Evolutionary conservation across 257 asterid species (phyloP).

Genomic region (Petunia secreta): DNA sequence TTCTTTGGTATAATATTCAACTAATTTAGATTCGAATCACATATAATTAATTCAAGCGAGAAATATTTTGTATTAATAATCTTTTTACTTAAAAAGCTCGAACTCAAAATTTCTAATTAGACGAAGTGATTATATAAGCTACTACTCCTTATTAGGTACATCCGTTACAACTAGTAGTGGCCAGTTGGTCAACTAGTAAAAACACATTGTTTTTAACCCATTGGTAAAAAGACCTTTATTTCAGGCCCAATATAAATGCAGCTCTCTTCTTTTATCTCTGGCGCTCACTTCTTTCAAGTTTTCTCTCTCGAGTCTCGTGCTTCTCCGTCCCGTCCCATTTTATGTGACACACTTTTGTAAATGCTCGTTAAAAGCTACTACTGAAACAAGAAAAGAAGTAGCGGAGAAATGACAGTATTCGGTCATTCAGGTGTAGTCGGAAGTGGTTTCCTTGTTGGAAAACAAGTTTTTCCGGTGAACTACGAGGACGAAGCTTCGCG

Average conservation of each 20-base stretch:
- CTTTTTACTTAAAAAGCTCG: too few species aligned
- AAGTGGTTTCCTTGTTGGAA: conserved; percentile 60
- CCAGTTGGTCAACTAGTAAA: not conserved
- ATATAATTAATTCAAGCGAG: too few species aligned
- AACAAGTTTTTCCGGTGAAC: conserved; percentile 76
- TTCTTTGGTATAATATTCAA: too few species aligned
- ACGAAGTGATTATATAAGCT: too few species aligned
- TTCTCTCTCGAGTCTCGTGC: conserved; percentile 30
- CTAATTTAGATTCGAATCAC: too few species aligned
- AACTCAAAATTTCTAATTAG: too few species aligned
- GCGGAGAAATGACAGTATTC: conserved; percentile 47
- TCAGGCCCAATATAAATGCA: conserved; percentile 28
- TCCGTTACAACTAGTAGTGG: not conserved
- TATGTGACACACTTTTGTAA: not conserved
- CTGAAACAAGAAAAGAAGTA: conserved; percentile 1
- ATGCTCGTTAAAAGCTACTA: conserved; percentile 3
- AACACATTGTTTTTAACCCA: conserved; percentile 5
- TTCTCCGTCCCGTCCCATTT: not conserved
- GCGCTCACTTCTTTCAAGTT: conserved; percentile 62
- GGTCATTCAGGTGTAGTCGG: conserved; percentile 48
- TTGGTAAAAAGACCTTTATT: conserved; percentile 28
- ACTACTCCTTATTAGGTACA: too few species aligned
- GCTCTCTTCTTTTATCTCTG: conserved; percentile 29
- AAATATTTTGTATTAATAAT: too few species aligned
- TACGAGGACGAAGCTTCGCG: conserved; percentile 72